These are phyloP conservation scores for Tylopilus sp. DNA, from an alignment of 768 basidiomycete species.

Conservation along the genomic window DNA sequence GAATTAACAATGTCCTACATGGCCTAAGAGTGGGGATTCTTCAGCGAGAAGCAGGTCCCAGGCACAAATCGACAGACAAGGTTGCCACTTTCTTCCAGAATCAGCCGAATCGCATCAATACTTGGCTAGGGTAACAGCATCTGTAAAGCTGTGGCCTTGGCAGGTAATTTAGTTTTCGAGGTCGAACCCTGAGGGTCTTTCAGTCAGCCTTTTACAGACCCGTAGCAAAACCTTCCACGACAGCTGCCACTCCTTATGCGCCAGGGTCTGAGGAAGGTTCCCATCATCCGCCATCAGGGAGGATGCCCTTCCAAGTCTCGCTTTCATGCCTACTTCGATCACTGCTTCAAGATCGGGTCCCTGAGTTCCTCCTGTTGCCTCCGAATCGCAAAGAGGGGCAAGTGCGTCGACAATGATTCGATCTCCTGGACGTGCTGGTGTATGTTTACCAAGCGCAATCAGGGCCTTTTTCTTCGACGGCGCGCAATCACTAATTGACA, in stretches of 20 bases:
- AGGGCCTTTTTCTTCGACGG: conserved; percentile 30
- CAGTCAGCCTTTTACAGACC: neutral
- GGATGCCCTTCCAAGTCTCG: conserved; percentile 34
- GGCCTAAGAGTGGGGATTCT: no score
- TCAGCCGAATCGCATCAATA: no score
- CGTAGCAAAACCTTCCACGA: conserved; percentile 32
- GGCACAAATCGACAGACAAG: no score
- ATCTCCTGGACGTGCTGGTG: conserved; percentile 51
- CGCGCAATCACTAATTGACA: neutral
- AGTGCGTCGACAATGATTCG: conserved; percentile 58
- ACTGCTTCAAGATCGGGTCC: neutral
- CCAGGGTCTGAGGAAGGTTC: conserved; percentile 48
- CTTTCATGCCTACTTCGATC: conserved; percentile 18
- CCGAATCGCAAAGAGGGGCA: conserved; percentile 40
- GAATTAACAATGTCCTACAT: no score
- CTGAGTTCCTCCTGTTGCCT: neutral
- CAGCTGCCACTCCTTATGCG: conserved; percentile 47
- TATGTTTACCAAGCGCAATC: conserved; percentile 36
- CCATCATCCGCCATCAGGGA: conserved; percentile 38
- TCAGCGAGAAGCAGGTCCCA: no score
- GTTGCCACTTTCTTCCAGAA: neutral
- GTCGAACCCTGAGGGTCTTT: neutral
- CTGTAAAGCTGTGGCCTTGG: no score
- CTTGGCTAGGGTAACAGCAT: no score
- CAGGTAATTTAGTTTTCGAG: no score